Conservation (phyloP, 225 moss, liverwort and hornwort genomes). For the Pseudoscleropodium purum region DNA sequence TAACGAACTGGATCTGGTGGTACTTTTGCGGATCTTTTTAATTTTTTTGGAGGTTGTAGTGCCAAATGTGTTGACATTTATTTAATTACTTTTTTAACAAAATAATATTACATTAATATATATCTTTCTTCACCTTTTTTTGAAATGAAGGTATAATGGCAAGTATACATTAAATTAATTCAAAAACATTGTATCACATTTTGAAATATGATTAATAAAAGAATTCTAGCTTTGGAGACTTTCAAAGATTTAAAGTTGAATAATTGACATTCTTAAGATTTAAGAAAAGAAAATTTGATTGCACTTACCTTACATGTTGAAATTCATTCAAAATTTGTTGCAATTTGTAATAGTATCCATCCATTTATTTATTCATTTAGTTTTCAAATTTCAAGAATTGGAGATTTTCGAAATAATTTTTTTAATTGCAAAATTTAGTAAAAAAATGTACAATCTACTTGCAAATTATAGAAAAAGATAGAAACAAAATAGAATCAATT, state of each 20-base stretch:
- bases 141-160: neutral
- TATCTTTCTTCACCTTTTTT: neutral
- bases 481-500: neutral
- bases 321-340: neutral
- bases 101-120: neutral
- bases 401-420: no score
- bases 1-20: neutral
- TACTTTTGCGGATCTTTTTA: neutral
- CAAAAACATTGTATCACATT: neutral
- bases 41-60: neutral
- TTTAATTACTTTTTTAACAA: neutral
- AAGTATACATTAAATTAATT: no score
- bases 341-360: neutral
- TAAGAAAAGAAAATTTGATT: no score
- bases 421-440: neutral
- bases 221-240: fast-evolving
- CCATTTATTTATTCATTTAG: no score
- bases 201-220: neutral
- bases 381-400: neutral
- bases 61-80: neutral
- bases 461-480: neutral
- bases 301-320: neutral
- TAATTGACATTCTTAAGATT: neutral
- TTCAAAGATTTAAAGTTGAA: neutral
- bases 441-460: neutral